Evolutionary conservation across 345 rosid species (phyloP).

Genomic region (Moricandia moricandioides): DNA sequence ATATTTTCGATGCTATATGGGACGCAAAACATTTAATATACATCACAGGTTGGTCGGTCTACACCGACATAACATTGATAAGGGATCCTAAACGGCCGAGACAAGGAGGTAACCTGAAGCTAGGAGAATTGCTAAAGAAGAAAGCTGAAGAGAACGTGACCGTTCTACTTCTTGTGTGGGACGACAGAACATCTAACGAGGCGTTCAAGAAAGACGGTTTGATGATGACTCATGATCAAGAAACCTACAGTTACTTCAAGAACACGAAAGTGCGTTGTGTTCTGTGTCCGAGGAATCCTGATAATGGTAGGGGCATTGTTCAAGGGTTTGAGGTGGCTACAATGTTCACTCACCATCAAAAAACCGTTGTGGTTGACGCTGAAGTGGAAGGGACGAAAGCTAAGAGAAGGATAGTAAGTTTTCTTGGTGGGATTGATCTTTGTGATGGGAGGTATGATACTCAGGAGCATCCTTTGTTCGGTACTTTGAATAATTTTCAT

Average conservation of each 20-base stretch:
- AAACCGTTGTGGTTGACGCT: constrained; percentile 59
- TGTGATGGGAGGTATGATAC: constrained; percentile 86
- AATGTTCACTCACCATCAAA: constrained; percentile 85
- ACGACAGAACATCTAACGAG: constrained; percentile 59
- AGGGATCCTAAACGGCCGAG: constrained; percentile 49
- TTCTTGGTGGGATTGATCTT: constrained; percentile 87
- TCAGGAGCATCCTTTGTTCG: constrained; percentile 63
- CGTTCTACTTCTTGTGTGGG: constrained; percentile 79
- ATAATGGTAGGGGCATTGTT: constrained; percentile 39
- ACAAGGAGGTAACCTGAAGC: constrained; percentile 33
- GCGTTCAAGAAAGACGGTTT: constrained; percentile 53
- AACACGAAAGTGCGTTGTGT: constrained; percentile 58
- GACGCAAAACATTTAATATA: constrained; percentile 64
- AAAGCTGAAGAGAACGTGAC: constrained; percentile 64
- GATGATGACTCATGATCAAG: constrained; percentile 77
- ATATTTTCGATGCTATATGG: constrained; percentile 59
- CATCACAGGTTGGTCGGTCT: constrained; percentile 80
- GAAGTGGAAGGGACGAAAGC: constrained; percentile 17
- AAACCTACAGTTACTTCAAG: constrained; percentile 52
- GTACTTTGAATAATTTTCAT: constrained; percentile 51
- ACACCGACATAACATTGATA: constrained; percentile 49
- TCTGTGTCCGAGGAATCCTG: constrained; percentile 65
- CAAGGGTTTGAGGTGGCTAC: constrained; percentile 47
- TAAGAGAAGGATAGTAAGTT: constrained; percentile 62
- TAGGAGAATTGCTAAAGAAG: constrained; percentile 57